A percentile compares a stretch with the other conserved stretches of the same genome.
Evolutionary conservation across 805 yeast species (phyloP).

Genomic region (Metschnikowia dekortorum): DNA sequence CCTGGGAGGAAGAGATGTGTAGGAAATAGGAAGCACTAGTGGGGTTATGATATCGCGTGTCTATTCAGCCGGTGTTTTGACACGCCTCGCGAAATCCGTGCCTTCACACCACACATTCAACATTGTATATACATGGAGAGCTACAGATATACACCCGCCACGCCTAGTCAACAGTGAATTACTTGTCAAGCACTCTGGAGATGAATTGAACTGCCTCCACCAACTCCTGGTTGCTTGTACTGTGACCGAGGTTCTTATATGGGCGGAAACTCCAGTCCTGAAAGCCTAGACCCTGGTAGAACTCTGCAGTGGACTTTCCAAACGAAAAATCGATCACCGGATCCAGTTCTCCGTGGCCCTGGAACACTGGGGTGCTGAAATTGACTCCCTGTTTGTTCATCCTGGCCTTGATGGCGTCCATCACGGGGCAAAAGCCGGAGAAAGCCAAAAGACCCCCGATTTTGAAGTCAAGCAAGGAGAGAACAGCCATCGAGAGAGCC

Average conservation of each 20-base stretch:
- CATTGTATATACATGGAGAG: background rate
- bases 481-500: constrained; percentile 64
- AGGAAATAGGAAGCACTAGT: no score
- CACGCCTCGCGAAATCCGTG: constrained; percentile 2
- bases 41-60: background rate
- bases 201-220: constrained; percentile 42
- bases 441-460: constrained; percentile 75
- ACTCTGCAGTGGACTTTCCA: constrained; percentile 40
- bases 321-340: constrained; percentile 49
- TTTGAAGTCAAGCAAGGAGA: constrained; percentile 50
- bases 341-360: constrained; percentile 84
- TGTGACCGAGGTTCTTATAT: constrained; percentile 66
- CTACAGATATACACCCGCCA: background rate
- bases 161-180: background rate
- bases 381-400: constrained; percentile 36
- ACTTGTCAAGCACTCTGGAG: constrained; percentile 17
- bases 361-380: constrained; percentile 68
- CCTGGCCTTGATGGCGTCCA: constrained; percentile 13
- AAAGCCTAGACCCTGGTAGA: constrained; percentile 47
- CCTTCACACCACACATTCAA: background rate
- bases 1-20: background rate
- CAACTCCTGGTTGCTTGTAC: constrained; percentile 64
- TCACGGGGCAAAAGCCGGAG: constrained; percentile 65
- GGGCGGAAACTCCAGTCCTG: constrained; percentile 38
- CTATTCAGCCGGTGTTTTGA: background rate